Conservation (phyloP, 129 eudicot genomes). For the Helichrysum umbraculigerum region DNA sequence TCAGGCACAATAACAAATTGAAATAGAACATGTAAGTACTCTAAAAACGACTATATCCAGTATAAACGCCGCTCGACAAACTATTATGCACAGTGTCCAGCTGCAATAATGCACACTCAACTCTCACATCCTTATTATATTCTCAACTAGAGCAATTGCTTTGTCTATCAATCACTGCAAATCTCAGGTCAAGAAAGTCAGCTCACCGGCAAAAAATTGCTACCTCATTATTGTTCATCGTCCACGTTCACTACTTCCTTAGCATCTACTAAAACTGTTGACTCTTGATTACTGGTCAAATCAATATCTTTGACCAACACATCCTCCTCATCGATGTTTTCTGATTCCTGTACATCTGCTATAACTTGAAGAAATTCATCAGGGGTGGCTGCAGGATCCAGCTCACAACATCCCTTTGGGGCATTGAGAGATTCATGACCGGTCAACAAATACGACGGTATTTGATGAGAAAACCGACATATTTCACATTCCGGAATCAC, state of each 20-base stretch:
- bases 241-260: conserved; percentile 28
- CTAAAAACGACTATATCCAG: conserved; percentile 30
- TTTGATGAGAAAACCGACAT: conserved; percentile 74
- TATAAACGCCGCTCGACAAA: conserved; percentile 31
- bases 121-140: conserved; percentile 11
- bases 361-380: conserved; percentile 56
- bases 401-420: conserved; percentile 66
- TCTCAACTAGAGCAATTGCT: conserved; percentile 4
- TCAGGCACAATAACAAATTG: conserved; percentile 13
- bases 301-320: neutral
- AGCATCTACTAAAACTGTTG: conserved; percentile 31
- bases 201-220: neutral
- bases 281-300: conserved; percentile 5
- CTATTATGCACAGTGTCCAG: conserved; percentile 47
- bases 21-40: conserved; percentile 23
- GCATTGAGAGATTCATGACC: conserved; percentile 54
- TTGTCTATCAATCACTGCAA: conserved; percentile 1
- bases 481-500: conserved; percentile 73
- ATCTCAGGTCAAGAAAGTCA: conserved; percentile 4
- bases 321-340: conserved; percentile 30
- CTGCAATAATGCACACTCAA: conserved; percentile 33
- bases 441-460: conserved; percentile 58
- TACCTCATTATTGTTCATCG: neutral
- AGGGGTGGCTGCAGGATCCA: conserved; percentile 85
- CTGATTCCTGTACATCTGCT: conserved; percentile 40